Evolutionary conservation across 129 eudicot genomes (phyloP), one percentile per base, ranked within the genome.

Genomic region (Dittrichia graveolens): DNA sequence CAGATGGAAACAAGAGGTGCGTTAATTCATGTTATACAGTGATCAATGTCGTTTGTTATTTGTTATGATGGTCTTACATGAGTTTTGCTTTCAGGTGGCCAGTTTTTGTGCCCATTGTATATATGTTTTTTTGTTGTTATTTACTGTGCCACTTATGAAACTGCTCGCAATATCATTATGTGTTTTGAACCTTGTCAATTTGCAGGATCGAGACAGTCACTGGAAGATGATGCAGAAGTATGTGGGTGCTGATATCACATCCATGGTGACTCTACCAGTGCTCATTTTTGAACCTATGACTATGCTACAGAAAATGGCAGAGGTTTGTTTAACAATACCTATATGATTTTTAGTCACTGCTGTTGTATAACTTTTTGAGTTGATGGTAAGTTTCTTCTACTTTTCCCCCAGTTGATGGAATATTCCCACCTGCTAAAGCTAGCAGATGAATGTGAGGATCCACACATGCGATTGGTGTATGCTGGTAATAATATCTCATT

Each of bases 151-250:
- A n/a, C 31, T 48, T 4, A n/a, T 16, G 52, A 61, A 61, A 43
- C 3, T 5, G 45, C 62, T 73, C 43, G 61, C 34, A 1, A 48
- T 47, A 11, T 40, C 6, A 2, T 38, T 19, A 71, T 14, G 31
- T 69, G 19, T 15, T 37, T 54, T 31, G 12, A 59, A 38, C 71
- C 8, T n/a, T 3, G 6, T 68, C 4, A 34, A 70, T 53, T 79
- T 61, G 40, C 86, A 93, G 98, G 98, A 93, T 47, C 91, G 98
- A 7, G 98, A 93, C 59, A 70, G 96, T 74, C 89, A 90, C 73
- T 90, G 96, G 96, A 93, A 82, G 84, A 90, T 90, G 95, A 93
- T 93, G 98, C 96, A 93, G 75, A 89, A 85, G 72, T 93, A 93
- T 60, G 58, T 93, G 19, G 98, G 98, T 59, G 81, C 95, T 52